A percentile compares a stretch with the other conserved stretches of the same genome.
phyloP scores from a whole-genome alignment of 192 early-diverging fungal genomes.

The Coemansia sp. region DNA sequence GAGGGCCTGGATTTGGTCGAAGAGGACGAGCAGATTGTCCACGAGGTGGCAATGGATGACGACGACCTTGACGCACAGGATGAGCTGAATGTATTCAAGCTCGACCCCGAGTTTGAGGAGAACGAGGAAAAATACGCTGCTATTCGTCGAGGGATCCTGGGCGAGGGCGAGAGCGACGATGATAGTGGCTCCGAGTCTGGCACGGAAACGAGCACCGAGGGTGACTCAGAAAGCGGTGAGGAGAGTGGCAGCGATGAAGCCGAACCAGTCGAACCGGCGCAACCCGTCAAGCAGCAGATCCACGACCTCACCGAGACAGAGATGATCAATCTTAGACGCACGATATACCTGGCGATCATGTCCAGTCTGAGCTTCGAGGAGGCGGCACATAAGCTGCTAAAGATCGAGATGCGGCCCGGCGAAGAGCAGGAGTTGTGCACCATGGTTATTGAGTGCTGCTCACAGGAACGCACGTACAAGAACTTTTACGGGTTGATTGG shows the following conservation, averaged over 20 bases:
- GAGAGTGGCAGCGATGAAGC: constrained; percentile 20
- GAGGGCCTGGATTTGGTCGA: constrained; percentile 86
- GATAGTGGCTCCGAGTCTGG: constrained; percentile 26
- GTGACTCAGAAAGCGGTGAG: constrained; percentile 43
- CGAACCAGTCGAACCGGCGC: constrained; percentile 13
- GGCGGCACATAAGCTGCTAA: constrained; percentile 90
- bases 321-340: constrained; percentile 77
- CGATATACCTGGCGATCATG: constrained; percentile 96
- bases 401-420: constrained; percentile 74
- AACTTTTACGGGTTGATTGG: constrained; percentile 91
- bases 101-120: constrained; percentile 71
- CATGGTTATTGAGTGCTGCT: constrained; percentile 97
- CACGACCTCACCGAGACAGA: constrained; percentile 88
- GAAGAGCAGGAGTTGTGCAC: constrained; percentile 90
- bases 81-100: constrained; percentile 77
- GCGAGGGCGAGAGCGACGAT: constrained; percentile 58
- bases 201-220: constrained; percentile 41
- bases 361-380: constrained; percentile 94
- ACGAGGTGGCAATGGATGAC: constrained; percentile 77
- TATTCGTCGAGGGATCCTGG: constrained; percentile 84
- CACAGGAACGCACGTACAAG: constrained; percentile 91
- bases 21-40: constrained; percentile 93
- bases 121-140: constrained; percentile 79
- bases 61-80: constrained; percentile 79
- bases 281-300: constrained; percentile 52